These are phyloP conservation scores for Cymbidium sinense DNA, from an alignment of 106 monocot species.

Conservation along the genomic window DNA sequence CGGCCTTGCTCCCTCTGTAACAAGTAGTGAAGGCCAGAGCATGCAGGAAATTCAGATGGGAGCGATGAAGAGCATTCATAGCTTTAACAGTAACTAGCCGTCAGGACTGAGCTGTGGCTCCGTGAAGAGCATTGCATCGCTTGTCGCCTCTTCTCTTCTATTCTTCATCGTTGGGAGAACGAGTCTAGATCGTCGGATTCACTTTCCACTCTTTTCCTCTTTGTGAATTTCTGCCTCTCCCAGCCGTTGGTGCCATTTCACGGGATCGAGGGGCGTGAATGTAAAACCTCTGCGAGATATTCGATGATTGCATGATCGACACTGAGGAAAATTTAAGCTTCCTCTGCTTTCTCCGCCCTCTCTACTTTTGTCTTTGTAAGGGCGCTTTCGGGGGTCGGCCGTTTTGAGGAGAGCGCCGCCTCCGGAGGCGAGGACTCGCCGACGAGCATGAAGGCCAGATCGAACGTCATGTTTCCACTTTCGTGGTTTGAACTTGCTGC, in stretches of 20 bases:
- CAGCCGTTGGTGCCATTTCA: too few species aligned
- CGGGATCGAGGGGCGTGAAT: too few species aligned
- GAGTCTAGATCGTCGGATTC: too few species aligned
- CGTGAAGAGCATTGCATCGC: too few species aligned
- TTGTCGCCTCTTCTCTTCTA: neutral
- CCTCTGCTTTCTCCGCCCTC: neutral
- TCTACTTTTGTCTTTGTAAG: constrained; percentile 11
- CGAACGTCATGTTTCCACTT: constrained; percentile 31
- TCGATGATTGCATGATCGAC: neutral
- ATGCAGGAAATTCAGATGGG: too few species aligned
- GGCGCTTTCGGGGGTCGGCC: constrained; percentile 26
- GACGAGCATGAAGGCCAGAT: constrained; percentile 50
- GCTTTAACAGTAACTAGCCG: too few species aligned
- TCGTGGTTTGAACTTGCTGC: constrained; percentile 63
- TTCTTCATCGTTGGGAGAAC: neutral
- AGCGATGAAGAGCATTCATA: too few species aligned
- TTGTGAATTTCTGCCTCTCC: too few species aligned
- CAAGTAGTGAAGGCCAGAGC: too few species aligned
- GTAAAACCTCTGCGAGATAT: neutral
- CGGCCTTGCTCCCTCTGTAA: too few species aligned
- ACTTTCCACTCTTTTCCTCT: too few species aligned
- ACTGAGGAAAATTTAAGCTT: neutral
- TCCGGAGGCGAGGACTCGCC: constrained; percentile 52
- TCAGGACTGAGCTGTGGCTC: too few species aligned
- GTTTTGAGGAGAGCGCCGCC: constrained; percentile 53